Evolutionary conservation across 2,329 filamentous ascomycete species (phyloP).

Genomic region (Claviceps spartinae): DNA sequence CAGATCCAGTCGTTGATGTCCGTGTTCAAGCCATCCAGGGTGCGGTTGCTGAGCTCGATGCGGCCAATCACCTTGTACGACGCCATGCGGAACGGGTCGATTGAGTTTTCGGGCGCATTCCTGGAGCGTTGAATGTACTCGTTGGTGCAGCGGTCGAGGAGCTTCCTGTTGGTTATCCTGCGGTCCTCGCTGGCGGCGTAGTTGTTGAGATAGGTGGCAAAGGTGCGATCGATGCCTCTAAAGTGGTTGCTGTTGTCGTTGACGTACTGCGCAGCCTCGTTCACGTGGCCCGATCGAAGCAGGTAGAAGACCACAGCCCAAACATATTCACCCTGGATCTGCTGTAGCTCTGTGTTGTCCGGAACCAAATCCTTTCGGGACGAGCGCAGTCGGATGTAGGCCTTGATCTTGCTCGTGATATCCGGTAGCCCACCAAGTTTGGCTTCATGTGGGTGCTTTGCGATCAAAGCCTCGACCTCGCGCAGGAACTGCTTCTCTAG

Average conservation of each 20-base stretch:
- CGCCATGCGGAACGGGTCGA: conserved; percentile 91
- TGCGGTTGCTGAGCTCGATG: conserved; percentile 52
- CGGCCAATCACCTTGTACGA: conserved; percentile 96
- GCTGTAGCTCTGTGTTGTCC: conserved; percentile 68
- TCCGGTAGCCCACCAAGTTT: conserved; percentile 82
- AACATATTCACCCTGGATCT: conserved; percentile 67
- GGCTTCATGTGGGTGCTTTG: conserved; percentile 76
- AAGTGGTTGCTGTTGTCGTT: conserved; percentile 67
- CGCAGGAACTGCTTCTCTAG: conserved; percentile 70
- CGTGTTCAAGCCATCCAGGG: conserved; percentile 47
- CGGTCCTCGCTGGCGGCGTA: conserved; percentile 69
- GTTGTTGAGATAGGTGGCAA: conserved; percentile 73
- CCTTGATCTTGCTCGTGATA: conserved; percentile 78
- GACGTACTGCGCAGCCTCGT: conserved; percentile 78
- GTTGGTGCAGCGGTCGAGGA: conserved; percentile 77
- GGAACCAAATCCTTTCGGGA: conserved; percentile 72
- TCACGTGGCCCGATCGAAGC: conserved; percentile 68
- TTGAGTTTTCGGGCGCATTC: conserved; percentile 71
- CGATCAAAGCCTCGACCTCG: conserved; percentile 63
- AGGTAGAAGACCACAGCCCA: conserved; percentile 95
- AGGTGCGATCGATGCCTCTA: conserved; percentile 79
- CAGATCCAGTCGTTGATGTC: conserved; percentile 60
- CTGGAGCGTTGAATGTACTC: conserved; percentile 79
- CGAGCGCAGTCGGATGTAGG: conserved; percentile 73
- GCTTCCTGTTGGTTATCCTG: conserved; percentile 55